phyloP scores from a whole-genome alignment of 257 asterid genomes.

The Jasminum sambac region DNA sequence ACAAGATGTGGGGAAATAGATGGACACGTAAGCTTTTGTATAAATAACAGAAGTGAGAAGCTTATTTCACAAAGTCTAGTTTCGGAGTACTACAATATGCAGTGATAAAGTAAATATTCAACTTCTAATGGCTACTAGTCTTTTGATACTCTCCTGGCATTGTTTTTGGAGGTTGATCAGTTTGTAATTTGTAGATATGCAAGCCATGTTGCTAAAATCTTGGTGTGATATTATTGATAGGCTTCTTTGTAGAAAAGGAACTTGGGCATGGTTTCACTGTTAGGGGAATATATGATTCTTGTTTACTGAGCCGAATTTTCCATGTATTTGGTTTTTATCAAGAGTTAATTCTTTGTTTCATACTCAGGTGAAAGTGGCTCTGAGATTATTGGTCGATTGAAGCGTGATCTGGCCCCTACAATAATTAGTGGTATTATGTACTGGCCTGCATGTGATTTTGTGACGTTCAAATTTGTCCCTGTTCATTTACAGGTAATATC shows the following conservation, averaged over 20 bases:
- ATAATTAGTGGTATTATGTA: constrained; percentile 63
- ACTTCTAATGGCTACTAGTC: background rate
- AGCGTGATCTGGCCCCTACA: constrained; percentile 79
- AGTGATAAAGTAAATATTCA: background rate
- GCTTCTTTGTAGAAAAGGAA: background rate
- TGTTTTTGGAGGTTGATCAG: background rate
- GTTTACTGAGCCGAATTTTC: constrained; percentile 2
- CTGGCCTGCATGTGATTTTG: constrained; percentile 87
- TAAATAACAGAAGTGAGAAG: background rate
- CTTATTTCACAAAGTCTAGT: background rate
- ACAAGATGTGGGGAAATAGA: background rate
- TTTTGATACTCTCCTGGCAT: background rate
- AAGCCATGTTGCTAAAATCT: background rate
- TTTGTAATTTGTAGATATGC: background rate
- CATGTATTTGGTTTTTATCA: constrained; percentile 10
- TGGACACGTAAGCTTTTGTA: background rate
- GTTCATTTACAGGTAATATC: constrained; percentile 74
- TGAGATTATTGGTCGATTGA: constrained; percentile 74
- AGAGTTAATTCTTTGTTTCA: constrained; percentile 2
- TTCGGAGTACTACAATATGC: background rate
- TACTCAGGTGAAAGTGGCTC: constrained; percentile 69
- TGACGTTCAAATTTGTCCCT: constrained; percentile 84
- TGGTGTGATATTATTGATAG: background rate
- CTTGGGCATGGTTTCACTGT: constrained; percentile 1
- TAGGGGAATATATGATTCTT: background rate